Base-by-base conservation (phyloP, 257 asterid genomes). In the Striga asiatica region DNA sequence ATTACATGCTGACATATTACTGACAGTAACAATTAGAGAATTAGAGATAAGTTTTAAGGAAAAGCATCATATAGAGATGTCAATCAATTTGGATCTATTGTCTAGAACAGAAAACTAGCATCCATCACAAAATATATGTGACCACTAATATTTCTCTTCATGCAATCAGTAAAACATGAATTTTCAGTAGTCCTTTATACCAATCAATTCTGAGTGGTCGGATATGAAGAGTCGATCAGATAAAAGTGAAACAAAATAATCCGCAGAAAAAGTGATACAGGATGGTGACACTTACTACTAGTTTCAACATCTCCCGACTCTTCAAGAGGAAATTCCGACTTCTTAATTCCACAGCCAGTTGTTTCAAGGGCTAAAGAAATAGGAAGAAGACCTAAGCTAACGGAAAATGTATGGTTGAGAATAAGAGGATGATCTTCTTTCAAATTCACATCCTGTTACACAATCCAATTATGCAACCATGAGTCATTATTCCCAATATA, bases 391-490 rank as follows among this genome's bases (percentile, higher is more conserved):
- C 97, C 97, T 73, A 91, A 78, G 76, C 97, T 88, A 70, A 80
- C 60, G 28, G 95, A 78, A 80, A 92, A 87, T n/a, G 85, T 78
- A 28, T 88, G 71, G 58, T 76, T 81, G 65, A 92, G 71, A 38
- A 80, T 81, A 69, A 92, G 88, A 74, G 99, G 99, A 66, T 92
- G 99, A 72, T 88, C 94, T 76, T 84, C 95, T 66, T 74, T 74
- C 81, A 84, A 61, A 43, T 52, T 67, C 70, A 82, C 53, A 39
- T 66, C 93, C 99, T 92, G 91, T 68, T 57, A 65, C 58, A 69
- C 47, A 65, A 66, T 62, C 66, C 71, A 70, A 69, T 61, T 54
- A 71, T 18, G 31, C 48, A 56, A 59, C 69, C 55, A 58, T 32
- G 22, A 69, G 34, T 16, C 41, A 24, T 61, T 37, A 19, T 41